Evolutionary conservation across 2,329 filamentous ascomycete genomes (phyloP).

Genomic region (Fusarium tanahbumbuense): DNA sequence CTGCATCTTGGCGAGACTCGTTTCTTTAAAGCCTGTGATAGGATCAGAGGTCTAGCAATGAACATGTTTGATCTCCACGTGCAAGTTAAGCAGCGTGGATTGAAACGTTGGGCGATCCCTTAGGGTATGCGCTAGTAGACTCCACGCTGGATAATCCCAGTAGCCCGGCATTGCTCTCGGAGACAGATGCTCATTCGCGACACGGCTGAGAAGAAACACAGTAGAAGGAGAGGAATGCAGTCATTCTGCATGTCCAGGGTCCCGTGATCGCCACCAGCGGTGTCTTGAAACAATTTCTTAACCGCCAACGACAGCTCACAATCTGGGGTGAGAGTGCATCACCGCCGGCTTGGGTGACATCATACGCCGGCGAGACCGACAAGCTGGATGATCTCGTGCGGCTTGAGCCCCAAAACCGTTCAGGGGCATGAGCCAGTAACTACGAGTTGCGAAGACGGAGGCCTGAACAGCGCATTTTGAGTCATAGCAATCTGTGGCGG

Average conservation of each 20-base stretch:
- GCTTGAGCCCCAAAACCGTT: conserved; percentile 36
- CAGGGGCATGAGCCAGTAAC: conserved; percentile 30
- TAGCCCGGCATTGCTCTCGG: conserved; percentile 15
- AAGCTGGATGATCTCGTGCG: conserved; percentile 11
- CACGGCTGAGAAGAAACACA: conserved; percentile 8
- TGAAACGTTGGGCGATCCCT: conserved; percentile 32
- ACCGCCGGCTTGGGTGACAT: conserved; percentile 39
- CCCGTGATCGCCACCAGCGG: conserved; percentile 34
- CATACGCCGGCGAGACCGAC: conserved; percentile 35
- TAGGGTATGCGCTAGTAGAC: conserved; percentile 30
- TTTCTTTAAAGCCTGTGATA: conserved; percentile 11
- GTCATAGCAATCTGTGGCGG: conserved; percentile 37
- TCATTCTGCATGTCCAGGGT: conserved; percentile 27
- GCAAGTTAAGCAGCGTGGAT: conserved; percentile 33
- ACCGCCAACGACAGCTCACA: conserved; percentile 26
- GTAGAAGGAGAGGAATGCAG: conserved; percentile 25
- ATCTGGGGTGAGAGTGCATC: conserved; percentile 24
- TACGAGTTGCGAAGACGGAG: conserved; percentile 29
- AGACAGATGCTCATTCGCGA: conserved; percentile 18
- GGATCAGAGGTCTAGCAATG: conserved; percentile 19
- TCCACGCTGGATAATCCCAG: conserved; percentile 32
- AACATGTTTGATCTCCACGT: conserved; percentile 35
- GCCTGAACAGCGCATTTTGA: conserved; percentile 12
- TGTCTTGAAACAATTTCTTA: conserved; percentile 14
- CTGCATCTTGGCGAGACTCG: conserved; percentile 11